Conservation (phyloP, 441 rosid genomes). For the Pelargonium myrrhifolium region DNA sequence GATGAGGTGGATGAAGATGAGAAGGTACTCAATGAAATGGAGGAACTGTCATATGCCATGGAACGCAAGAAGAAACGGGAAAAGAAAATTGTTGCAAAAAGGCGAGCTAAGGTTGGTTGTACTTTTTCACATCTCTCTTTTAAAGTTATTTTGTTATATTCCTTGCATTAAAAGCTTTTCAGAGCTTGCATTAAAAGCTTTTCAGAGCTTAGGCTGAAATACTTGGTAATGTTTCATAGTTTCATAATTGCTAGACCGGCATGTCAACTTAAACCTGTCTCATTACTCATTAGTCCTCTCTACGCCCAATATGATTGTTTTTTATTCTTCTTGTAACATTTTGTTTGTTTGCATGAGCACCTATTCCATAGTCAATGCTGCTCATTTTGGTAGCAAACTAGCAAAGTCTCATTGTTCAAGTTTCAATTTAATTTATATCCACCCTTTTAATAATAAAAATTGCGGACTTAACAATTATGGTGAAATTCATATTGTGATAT, state of each 20-base stretch:
- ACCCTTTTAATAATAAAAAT: background rate
- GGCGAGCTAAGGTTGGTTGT: conserved; percentile 59
- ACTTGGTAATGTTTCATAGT: no score
- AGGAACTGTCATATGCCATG: conserved; percentile 63
- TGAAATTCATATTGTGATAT: background rate
- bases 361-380: background rate
- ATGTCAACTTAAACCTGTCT: no score
- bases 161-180: no score
- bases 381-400: background rate
- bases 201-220: no score
- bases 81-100: conserved; percentile 65
- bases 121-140: background rate
- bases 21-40: conserved; percentile 83
- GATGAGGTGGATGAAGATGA: conserved; percentile 63
- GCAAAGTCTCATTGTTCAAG: no score
- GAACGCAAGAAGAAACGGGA: conserved; percentile 72
- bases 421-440: background rate
- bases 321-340: background rate
- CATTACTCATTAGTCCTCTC: no score
- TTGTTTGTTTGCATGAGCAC: background rate
- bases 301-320: no score
- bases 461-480: background rate
- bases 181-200: no score
- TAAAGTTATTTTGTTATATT: no score
- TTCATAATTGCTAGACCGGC: no score